Evolutionary conservation across 139 green algal genomes (phyloP).

Genomic region (Mesotaenium endlicherianum): DNA sequence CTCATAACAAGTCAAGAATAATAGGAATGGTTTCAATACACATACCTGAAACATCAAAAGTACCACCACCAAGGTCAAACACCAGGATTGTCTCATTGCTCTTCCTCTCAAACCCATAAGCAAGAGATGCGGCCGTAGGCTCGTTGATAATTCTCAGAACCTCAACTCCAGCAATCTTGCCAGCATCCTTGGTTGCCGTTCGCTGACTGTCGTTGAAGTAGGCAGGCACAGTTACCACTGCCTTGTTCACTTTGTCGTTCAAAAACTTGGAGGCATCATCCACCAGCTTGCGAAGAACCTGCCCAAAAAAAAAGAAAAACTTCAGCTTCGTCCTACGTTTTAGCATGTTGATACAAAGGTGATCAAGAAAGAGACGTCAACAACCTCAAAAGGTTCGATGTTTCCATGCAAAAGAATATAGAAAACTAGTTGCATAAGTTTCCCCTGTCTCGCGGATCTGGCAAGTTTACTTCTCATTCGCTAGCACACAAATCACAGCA

Average conservation of each 20-base stretch:
- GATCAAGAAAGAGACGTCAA: too few species aligned
- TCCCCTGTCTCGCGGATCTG: too few species aligned
- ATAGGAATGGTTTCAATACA: background rate
- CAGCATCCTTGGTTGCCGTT: conserved; percentile 88
- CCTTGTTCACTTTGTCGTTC: conserved; percentile 82
- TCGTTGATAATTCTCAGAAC: conserved; percentile 99
- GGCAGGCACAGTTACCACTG: conserved; percentile 96
- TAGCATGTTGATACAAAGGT: too few species aligned
- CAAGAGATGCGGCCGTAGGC: conserved; percentile 95
- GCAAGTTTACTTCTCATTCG: too few species aligned
- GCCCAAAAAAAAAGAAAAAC: too few species aligned
- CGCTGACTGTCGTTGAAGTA: conserved; percentile 99
- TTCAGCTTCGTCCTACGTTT: too few species aligned
- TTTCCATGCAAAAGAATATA: too few species aligned
- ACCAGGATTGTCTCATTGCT: conserved; percentile 98
- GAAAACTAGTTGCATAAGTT: too few species aligned
- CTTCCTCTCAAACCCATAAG: conserved; percentile 98
- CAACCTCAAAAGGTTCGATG: too few species aligned
- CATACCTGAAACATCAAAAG: conserved; percentile 93
- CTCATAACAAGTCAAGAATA: background rate
- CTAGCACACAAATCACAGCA: too few species aligned
- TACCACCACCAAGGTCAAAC: conserved; percentile 98
- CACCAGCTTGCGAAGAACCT: conserved; percentile 76
- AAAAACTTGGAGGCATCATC: conserved; percentile 82
- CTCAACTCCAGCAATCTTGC: conserved; percentile 93